Evolutionary conservation across 228 moss, liverwort and hornwort genomes (phyloP).

Genomic region (Sphagnum magellanicum): DNA sequence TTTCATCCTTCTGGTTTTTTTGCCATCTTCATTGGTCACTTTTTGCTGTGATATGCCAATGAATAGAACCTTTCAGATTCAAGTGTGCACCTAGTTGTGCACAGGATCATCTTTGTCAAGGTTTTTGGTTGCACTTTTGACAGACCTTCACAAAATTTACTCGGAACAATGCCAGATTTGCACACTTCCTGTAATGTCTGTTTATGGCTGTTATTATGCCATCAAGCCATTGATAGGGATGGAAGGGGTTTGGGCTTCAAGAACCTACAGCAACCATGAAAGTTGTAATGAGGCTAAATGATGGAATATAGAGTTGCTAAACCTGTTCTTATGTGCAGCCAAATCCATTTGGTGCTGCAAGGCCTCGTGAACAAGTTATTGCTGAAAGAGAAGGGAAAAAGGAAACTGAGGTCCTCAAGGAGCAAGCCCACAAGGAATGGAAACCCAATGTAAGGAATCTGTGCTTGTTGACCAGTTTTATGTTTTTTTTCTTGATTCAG

Average conservation of each 20-base stretch:
- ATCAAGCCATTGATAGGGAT: background rate
- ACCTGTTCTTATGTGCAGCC: conserved; percentile 23
- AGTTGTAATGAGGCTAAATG: no score
- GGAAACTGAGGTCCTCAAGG: conserved; percentile 54
- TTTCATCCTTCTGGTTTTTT: no score
- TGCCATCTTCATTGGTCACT: no score
- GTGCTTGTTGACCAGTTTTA: background rate
- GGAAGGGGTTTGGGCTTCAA: background rate
- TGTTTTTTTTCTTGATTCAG: background rate
- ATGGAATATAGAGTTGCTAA: no score
- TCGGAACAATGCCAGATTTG: background rate
- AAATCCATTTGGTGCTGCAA: conserved; percentile 48
- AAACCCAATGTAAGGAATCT: conserved; percentile 42
- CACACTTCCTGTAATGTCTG: no score
- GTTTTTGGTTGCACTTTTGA: background rate
- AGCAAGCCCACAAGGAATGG: conserved; percentile 53
- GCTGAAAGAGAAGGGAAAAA: conserved; percentile 57
- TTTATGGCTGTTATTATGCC: background rate
- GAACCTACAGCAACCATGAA: no score
- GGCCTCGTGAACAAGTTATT: conserved; percentile 51
- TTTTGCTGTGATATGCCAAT: no score
- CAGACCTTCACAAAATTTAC: background rate
- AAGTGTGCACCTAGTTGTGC: no score
- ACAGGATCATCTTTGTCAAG: no score
- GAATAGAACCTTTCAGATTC: no score